Conservation (phyloP, 2,329 filamentous ascomycete species). For the Trichoderma sp. region DNA sequence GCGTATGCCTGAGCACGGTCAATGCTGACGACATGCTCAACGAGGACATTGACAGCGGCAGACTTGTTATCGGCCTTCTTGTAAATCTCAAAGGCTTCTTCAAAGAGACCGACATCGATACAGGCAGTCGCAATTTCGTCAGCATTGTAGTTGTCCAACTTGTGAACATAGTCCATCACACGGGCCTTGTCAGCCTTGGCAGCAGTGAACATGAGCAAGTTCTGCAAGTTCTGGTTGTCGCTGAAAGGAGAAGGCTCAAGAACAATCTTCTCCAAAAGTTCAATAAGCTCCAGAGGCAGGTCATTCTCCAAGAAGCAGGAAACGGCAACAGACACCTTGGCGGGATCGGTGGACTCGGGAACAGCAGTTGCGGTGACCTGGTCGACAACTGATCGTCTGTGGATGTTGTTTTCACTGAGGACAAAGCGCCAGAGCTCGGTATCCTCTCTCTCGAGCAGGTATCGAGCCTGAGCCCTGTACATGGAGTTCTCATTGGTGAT, state of each 20-base stretch:
- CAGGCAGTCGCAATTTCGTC: slow-evolving; percentile 91
- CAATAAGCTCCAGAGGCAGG: slow-evolving; percentile 89
- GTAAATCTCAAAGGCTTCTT: slow-evolving; percentile 97
- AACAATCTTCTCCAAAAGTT: slow-evolving; percentile 98
- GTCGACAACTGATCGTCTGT: slow-evolving; percentile 89
- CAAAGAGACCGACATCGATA: slow-evolving; percentile 90
- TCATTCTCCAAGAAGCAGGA: slow-evolving; percentile 90
- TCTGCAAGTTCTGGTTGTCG: slow-evolving; percentile 95
- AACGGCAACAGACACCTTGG: slow-evolving; percentile 92
- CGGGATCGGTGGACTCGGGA: slow-evolving; percentile 85
- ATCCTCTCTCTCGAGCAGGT: slow-evolving; percentile 87
- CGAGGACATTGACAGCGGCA: slow-evolving; percentile 84
- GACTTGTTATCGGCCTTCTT: slow-evolving; percentile 94
- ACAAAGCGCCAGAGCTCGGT: slow-evolving; percentile 92
- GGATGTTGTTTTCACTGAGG: slow-evolving; percentile 91
- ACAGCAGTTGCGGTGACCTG: slow-evolving; percentile 96
- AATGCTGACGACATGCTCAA: slow-evolving; percentile 96
- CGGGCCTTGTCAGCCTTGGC: slow-evolving; percentile 94
- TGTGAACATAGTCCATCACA: slow-evolving; percentile 94
- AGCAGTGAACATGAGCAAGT: slow-evolving; percentile 92
- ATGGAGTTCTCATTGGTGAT: slow-evolving; percentile 99
- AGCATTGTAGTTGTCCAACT: slow-evolving; percentile 82
- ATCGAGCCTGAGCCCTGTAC: slow-evolving; percentile 97
- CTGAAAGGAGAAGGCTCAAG: slow-evolving; percentile 99
- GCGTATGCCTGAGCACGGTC: slow-evolving; percentile 95